A percentile compares a stretch with the other conserved stretches of the same genome.
Conservation (phyloP, 208 protist genomes). For the Leishmania major region DNA sequence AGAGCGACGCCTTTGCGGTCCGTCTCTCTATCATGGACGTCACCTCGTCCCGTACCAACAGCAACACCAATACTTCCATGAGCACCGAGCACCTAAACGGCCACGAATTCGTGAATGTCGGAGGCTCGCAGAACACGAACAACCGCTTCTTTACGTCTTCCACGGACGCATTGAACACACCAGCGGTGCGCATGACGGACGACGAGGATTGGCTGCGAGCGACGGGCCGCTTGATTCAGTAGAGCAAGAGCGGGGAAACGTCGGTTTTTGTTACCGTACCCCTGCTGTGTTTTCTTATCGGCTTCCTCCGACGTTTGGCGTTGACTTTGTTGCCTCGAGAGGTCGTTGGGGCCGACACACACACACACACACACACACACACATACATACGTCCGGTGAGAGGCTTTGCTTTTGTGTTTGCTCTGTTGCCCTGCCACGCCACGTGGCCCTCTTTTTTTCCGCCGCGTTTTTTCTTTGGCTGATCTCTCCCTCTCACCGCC, state of each 20-base stretch:
- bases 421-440: not conserved
- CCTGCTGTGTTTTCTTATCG: not conserved
- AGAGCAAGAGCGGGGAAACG: no score
- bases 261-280: not conserved
- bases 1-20: constrained; percentile 9
- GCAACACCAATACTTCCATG: constrained; percentile 24
- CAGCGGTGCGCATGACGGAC: constrained; percentile 23
- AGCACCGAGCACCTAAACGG: constrained; percentile 30
- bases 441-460: not conserved
- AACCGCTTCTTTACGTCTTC: constrained; percentile 26
- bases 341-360: not conserved
- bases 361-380: not conserved
- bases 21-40: constrained; percentile 15
- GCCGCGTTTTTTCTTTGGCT: not conserved
- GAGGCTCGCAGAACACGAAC: constrained; percentile 6
- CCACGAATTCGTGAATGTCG: not conserved
- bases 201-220: constrained; percentile 26
- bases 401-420: not conserved
- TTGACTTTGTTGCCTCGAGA: not conserved
- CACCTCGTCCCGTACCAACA: constrained; percentile 12
- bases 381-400: not conserved
- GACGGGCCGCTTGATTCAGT: constrained; percentile 24
- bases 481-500: not conserved
- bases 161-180: constrained; percentile 27
- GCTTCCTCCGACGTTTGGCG: not conserved